Evolutionary conservation across 2,329 filamentous ascomycete species (phyloP), one percentile per base, ranked within the genome.

Genomic region (Fusarium torulosum): DNA sequence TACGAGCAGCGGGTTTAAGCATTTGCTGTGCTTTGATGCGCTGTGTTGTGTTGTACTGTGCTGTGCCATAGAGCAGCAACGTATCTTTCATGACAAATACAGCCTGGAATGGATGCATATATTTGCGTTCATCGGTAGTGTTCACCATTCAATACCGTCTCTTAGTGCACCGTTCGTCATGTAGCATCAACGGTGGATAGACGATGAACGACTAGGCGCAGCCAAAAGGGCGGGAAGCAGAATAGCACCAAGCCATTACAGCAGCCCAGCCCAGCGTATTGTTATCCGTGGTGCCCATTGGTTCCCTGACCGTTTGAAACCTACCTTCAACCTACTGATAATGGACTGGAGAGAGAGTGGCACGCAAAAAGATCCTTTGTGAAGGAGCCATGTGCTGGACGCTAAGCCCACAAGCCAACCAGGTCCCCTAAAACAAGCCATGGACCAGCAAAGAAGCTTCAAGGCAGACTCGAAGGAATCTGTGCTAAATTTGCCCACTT

Each of bases 101-200:
- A 58, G 55, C 38, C 40, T 58, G 50, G 35, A 45, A 56, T 63
- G 64, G 40, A 45, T 53, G 57, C 64, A 58, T 53, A 64, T 67
- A 37, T 37, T 17, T 59, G 59, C 38, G 41, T 62, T 58, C 42
- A 53, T 33, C 42, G 33, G 31, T 25, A 44, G 29, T 33, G 13
- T 5, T 10, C n/a, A n/a, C 35, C 17, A 37, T 37, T 37, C 35
- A 37, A 17, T 33, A 33, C 29, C 29, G 29, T 33, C 29, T 14
- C 14, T 33, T 33, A 15, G 29, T 49, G 52, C 51, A 29, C 40
- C 33, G 46, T 61, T 56, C 54, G 56, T 59, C 55, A 65, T 62
- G 70, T 72, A 66, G 50, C 67, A 72, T 72, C 41, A 54, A 67
- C 46, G 54, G 70, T 69, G 70, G 65, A 57, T 70, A 53, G 60